Conservation (phyloP, 352 stramenopile genomes). For the Hyaloperonospora arabidopsidis region DNA sequence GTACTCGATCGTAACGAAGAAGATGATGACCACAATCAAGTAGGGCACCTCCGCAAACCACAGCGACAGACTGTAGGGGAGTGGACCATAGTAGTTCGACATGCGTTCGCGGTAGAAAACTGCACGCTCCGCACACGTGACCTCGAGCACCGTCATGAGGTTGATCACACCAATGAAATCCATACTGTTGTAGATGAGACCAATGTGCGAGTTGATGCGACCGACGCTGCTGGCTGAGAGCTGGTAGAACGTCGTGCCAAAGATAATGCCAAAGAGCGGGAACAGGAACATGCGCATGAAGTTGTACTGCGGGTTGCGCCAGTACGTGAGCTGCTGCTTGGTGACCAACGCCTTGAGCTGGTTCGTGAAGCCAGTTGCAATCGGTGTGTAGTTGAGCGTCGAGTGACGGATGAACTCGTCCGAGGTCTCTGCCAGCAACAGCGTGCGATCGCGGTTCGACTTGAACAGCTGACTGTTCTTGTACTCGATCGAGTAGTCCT, state of each 20-base stretch:
- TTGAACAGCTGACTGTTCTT: constrained; percentile 31
- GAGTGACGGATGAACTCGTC: constrained; percentile 35
- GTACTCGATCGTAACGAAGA: constrained; percentile 59
- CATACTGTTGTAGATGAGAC: constrained; percentile 67
- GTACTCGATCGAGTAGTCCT: constrained; percentile 48
- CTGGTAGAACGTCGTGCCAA: constrained; percentile 62
- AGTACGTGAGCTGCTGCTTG: constrained; percentile 45
- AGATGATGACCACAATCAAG: constrained; percentile 36
- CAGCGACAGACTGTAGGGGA: constrained; percentile 60
- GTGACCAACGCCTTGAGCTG: constrained; percentile 21
- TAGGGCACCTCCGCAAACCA: constrained; percentile 59
- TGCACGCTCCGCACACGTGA: constrained; percentile 35
- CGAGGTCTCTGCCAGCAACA: constrained; percentile 17
- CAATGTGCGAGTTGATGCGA: constrained; percentile 52
- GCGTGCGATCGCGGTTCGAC: constrained; percentile 28
- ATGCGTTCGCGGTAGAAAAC: constrained; percentile 56
- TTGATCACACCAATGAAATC: constrained; percentile 59
- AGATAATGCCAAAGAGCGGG: constrained; percentile 50
- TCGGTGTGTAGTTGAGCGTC: constrained; percentile 37
- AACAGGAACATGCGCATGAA: constrained; percentile 55
- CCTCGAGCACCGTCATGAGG: constrained; percentile 51
- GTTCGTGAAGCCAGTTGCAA: constrained; percentile 37
- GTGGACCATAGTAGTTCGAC: constrained; percentile 65
- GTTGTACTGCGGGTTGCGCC: constrained; percentile 55
- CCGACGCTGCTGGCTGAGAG: constrained; percentile 24